Evolutionary conservation across 2,329 filamentous ascomycete species (phyloP).

Genomic region (Colletotrichum liaoningense): DNA sequence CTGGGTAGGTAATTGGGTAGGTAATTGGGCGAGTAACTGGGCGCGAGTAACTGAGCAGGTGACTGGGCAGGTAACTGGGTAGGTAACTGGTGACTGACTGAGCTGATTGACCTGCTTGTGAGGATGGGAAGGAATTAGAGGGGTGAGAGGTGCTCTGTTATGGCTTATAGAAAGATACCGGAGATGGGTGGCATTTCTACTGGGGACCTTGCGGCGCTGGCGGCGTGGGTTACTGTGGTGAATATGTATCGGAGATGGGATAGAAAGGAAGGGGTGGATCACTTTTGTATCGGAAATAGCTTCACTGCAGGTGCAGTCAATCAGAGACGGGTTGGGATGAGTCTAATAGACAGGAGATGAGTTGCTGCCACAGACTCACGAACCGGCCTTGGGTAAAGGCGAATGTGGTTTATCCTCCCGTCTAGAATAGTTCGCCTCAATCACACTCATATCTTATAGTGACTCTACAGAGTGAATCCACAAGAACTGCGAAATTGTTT

Average conservation of each 20-base stretch:
- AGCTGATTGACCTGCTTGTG: background rate
- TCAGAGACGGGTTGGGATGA: too few species aligned
- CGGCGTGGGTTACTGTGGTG: background rate
- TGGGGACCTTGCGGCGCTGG: background rate
- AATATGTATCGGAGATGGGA: conserved; percentile 2
- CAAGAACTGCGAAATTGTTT: background rate
- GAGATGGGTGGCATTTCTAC: background rate
- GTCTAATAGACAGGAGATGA: background rate
- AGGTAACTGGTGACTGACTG: too few species aligned
- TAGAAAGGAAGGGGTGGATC: background rate
- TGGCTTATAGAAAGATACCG: background rate
- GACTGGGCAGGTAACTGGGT: too few species aligned
- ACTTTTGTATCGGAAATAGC: background rate
- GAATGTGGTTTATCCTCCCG: too few species aligned
- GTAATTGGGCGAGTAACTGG: too few species aligned
- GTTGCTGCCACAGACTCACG: too few species aligned
- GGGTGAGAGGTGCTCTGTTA: background rate
- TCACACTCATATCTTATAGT: background rate
- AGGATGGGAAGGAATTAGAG: background rate
- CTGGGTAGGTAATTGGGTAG: too few species aligned
- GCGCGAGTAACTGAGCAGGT: too few species aligned
- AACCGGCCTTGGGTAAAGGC: too few species aligned
- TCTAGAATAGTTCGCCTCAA: background rate
- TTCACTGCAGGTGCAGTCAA: background rate
- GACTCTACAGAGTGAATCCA: background rate